Evolutionary conservation across 345 rosid genomes (phyloP).

Genomic region (Acer saccharum): DNA sequence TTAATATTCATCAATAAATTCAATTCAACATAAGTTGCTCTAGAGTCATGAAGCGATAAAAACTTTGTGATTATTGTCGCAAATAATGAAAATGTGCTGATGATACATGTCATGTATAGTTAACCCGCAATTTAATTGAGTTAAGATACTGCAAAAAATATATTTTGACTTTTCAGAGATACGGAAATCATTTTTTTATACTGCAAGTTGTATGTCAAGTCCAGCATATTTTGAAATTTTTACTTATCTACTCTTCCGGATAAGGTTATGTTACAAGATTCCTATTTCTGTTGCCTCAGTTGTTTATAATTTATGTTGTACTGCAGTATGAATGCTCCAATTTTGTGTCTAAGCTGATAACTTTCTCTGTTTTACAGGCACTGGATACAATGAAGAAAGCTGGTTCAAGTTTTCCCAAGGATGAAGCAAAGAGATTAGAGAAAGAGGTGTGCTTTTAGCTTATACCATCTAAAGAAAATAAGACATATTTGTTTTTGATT

Average conservation of each 20-base stretch:
- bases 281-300: background rate
- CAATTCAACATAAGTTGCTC: background rate
- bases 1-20: background rate
- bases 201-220: background rate
- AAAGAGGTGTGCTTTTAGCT: slow-evolving; percentile 66
- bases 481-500: background rate
- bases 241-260: background rate
- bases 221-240: background rate
- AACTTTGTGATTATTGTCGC: background rate
- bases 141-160: background rate
- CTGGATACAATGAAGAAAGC: slow-evolving; percentile 81
- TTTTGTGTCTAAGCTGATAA: background rate
- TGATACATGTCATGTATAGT: background rate
- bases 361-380: slow-evolving; percentile 50
- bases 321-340: background rate
- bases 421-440: slow-evolving; percentile 84
- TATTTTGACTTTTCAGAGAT: background rate
- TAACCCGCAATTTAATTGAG: background rate
- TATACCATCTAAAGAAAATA: background rate
- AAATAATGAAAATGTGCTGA: background rate
- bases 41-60: background rate
- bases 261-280: background rate
- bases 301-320: background rate
- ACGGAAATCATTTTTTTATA: background rate
- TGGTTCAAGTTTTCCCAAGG: slow-evolving; percentile 75